Conservation (phyloP, 2,329 filamentous ascomycete genomes). For the Penicillium sclerotiorum region DNA sequence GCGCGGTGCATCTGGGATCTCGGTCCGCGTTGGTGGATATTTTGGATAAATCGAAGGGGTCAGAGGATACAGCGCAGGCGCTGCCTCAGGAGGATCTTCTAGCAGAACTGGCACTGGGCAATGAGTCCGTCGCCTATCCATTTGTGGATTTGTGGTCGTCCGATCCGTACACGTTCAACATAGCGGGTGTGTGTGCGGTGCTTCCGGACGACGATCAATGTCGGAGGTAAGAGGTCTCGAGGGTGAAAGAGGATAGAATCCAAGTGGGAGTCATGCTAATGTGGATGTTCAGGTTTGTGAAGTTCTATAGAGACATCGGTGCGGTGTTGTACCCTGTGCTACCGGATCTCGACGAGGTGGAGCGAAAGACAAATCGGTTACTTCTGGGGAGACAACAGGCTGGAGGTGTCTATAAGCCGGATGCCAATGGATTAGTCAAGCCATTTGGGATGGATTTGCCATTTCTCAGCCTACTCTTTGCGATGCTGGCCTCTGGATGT, state of each 20-base stretch:
- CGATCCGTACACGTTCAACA: conserved; percentile 57
- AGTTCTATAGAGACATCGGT: conserved; percentile 58
- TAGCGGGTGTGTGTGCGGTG: conserved; percentile 58
- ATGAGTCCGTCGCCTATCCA: conserved; percentile 62
- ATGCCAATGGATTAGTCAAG: conserved; percentile 52
- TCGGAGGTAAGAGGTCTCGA: conserved; percentile 24
- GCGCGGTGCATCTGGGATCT: conserved; percentile 60
- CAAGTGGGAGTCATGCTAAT: conserved; percentile 13
- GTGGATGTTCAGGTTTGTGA: conserved; percentile 47
- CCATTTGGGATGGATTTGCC: conserved; percentile 61
- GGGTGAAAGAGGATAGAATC: neutral
- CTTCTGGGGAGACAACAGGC: conserved; percentile 53
- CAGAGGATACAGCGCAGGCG: conserved; percentile 48
- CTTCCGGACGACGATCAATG: conserved; percentile 60
- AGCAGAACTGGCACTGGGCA: conserved; percentile 61
- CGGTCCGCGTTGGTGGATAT: conserved; percentile 62
- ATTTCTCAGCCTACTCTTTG: conserved; percentile 64
- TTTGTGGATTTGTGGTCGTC: conserved; percentile 66
- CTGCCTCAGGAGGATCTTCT: conserved; percentile 61
- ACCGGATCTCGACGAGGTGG: conserved; percentile 54
- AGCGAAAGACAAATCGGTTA: conserved; percentile 54
- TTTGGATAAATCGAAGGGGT: conserved; percentile 49
- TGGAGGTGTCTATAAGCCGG: conserved; percentile 43
- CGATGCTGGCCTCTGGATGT: conserved; percentile 63
- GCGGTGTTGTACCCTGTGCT: conserved; percentile 61